Evolutionary conservation across 2,329 filamentous ascomycete genomes (phyloP), one percentile per base, ranked within the genome.

Genomic region (Elsinoe batatas): DNA sequence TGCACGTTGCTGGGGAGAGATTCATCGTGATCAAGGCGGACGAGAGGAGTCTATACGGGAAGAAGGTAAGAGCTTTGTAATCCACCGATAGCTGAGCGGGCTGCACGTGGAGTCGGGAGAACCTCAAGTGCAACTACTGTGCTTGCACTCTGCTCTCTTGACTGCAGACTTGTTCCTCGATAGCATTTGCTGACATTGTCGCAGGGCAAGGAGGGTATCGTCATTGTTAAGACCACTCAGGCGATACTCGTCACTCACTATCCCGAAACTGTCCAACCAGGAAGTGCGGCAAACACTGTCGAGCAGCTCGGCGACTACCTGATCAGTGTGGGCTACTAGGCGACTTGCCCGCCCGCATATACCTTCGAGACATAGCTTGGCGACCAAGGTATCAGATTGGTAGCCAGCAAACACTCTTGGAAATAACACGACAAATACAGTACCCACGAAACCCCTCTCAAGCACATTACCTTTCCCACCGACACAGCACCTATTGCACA

Each of bases 201-300:
- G 30, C 60, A 88, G 84, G 89, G 87, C 64, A 88, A 85, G 69
- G 81, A 85, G 69, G 93, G 93, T 62, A 74, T 95, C 66, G 78
- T 85, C 68, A 81, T 93, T 65, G 84, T 84, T 73, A 95, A 94
- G 79, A 94, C 91, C 66, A 84, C 79, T 67, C 85, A 94, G 74
- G 88, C 90, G 64, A 84, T 97, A 70, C 81, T 98, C 69, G 75
- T 98, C 69, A 87, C 83, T 64, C 89, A 95, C 77, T 89, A 97
- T 79, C 79, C 78, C 63, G 88, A 95, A 71, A 70, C 71, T 60
- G 75, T 84, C 63, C 78, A 87, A 70, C 87, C 87, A 53, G 84
- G 88, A 68, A 84, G 85, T 70, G 84, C 88, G 60, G 84, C 84
- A 65, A 81, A 81, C 69, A 88, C 87, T 50, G 87, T 95, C 63